phyloP scores from a whole-genome alignment of 2,329 filamentous ascomycete genomes.

The Xylaria polymorpha region DNA sequence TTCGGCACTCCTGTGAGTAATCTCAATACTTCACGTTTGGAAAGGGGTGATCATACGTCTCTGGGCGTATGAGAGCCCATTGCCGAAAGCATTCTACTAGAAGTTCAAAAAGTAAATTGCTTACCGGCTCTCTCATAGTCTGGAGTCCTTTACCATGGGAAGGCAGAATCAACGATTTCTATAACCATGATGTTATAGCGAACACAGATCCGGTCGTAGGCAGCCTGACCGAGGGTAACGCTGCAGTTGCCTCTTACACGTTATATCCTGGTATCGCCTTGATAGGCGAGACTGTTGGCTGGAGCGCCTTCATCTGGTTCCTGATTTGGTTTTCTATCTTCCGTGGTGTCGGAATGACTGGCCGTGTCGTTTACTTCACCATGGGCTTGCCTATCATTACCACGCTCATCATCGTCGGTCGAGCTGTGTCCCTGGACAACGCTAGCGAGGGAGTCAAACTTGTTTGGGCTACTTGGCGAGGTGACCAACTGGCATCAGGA shows the following conservation, averaged over 20 bases:
- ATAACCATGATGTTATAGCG: conserved; percentile 51
- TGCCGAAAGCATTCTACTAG: no score
- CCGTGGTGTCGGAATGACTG: conserved; percentile 67
- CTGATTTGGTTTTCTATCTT: conserved; percentile 70
- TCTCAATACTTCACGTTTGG: not conserved
- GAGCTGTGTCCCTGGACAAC: conserved; percentile 64
- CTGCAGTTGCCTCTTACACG: conserved; percentile 55
- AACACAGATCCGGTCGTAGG: conserved; percentile 19
- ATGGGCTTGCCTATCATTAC: conserved; percentile 69
- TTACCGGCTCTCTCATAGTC: conserved; percentile 3
- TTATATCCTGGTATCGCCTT: conserved; percentile 60
- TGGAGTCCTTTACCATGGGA: conserved; percentile 63
- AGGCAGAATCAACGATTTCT: conserved; percentile 63
- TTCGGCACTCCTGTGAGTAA: conserved; percentile 27
- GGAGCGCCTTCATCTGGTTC: conserved; percentile 69
- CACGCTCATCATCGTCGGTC: conserved; percentile 66
- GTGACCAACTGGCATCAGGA: conserved; percentile 61
- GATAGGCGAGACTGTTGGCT: conserved; percentile 67
- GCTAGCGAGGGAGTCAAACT: conserved; percentile 64
- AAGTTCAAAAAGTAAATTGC: no score
- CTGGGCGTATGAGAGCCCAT: no score
- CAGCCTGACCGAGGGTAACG: conserved; percentile 18
- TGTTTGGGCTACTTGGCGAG: conserved; percentile 59
- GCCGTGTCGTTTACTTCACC: conserved; percentile 70
- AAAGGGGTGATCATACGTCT: no score